These are phyloP conservation scores for Mortierella sp. DNA, from an alignment of 371 early-diverging fungal genomes.

Conservation along the genomic window DNA sequence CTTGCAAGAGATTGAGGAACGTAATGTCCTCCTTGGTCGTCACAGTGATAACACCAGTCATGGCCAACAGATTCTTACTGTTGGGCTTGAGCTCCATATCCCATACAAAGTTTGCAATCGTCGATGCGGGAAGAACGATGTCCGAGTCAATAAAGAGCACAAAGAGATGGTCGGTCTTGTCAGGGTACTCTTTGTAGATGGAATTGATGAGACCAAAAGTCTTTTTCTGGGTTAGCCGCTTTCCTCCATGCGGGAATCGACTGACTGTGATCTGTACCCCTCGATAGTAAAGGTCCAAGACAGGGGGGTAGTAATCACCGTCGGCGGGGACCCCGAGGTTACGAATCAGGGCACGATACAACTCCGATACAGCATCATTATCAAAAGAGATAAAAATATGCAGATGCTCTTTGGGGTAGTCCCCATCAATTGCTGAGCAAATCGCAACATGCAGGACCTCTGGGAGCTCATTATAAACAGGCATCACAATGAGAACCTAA, in stretches of 20 bases:
- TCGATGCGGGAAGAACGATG: constrained; percentile 47
- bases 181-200: constrained; percentile 34
- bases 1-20: constrained; percentile 51
- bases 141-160: constrained; percentile 64
- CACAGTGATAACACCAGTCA: constrained; percentile 51
- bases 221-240: constrained; percentile 55
- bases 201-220: constrained; percentile 28
- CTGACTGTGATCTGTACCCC: constrained; percentile 51
- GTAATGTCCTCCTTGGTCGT: constrained; percentile 45
- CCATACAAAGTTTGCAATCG: constrained; percentile 50
- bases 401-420: constrained; percentile 35
- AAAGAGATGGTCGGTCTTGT: constrained; percentile 38
- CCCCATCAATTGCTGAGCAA: constrained; percentile 38
- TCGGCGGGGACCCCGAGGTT: constrained; percentile 28
- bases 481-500: constrained; percentile 39
- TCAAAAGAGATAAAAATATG: constrained; percentile 40
- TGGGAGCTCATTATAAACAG: constrained; percentile 36
- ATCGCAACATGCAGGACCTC: constrained; percentile 30
- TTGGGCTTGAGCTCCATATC: constrained; percentile 40
- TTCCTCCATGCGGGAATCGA: constrained; percentile 60
- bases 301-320: constrained; percentile 31
- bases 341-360: constrained; percentile 29
- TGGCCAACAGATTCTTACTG: constrained; percentile 27
- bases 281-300: constrained; percentile 29
- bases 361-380: constrained; percentile 27